Conservation (phyloP, 2,329 filamentous ascomycete species). For the Sporothrix protearum region DNA sequence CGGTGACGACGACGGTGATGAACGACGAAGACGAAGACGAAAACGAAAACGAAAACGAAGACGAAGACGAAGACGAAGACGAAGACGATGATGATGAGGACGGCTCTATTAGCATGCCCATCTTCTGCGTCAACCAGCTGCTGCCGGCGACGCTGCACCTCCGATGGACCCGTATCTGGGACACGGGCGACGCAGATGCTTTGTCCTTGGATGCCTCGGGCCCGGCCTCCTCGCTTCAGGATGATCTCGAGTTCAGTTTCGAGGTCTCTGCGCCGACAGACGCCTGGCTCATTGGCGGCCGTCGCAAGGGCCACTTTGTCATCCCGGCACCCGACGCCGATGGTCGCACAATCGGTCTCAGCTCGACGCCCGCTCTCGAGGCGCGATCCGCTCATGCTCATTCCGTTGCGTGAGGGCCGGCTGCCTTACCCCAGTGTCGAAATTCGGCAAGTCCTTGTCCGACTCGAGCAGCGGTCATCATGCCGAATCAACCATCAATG, state of each 20-base stretch:
- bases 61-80: neutral
- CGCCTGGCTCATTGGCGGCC: conserved; percentile 80
- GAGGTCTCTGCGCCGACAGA: conserved; percentile 72
- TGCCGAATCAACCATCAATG: neutral
- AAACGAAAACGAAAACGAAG: neutral
- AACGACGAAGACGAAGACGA: neutral
- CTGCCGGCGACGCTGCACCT: conserved; percentile 60
- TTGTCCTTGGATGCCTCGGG: neutral
- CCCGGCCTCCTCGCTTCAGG: neutral
- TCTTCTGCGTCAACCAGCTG: conserved; percentile 60
- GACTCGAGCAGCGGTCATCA: neutral
- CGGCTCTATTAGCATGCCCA: conserved; percentile 32
- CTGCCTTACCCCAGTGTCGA: conserved; percentile 76
- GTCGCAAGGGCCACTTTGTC: conserved; percentile 72
- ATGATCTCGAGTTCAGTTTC: conserved; percentile 71
- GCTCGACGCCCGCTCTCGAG: conserved; percentile 47
- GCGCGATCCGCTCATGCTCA: conserved; percentile 66
- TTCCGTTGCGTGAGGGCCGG: conserved; percentile 75
- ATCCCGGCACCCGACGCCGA: conserved; percentile 42
- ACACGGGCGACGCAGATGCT: conserved; percentile 43
- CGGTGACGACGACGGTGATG: no score
- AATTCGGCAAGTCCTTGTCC: conserved; percentile 59
- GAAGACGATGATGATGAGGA: neutral
- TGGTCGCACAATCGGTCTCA: conserved; percentile 27
- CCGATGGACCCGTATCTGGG: conserved; percentile 61